These are phyloP conservation scores for Bryoerythrophyllum caledonicum DNA, from an alignment of 225 moss, liverwort and hornwort species.

Conservation along the genomic window DNA sequence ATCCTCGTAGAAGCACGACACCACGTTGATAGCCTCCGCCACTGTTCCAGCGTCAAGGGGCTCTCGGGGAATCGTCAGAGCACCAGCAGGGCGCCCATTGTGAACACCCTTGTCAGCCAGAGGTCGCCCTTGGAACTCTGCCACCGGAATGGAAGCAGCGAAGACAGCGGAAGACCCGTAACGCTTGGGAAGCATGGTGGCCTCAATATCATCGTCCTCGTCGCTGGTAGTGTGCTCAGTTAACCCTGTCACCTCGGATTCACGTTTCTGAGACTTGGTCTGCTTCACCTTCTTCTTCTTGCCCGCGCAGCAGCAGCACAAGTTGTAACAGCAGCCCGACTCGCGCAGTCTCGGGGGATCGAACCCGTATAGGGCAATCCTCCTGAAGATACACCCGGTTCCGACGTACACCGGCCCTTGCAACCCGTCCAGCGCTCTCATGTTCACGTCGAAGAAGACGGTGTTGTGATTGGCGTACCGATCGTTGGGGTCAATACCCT, in stretches of 20 bases:
- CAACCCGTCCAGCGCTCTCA: slow-evolving; percentile 74
- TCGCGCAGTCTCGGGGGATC: slow-evolving; percentile 62
- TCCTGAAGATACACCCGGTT: slow-evolving; percentile 72
- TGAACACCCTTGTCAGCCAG: slow-evolving; percentile 71
- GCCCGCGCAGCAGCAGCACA: slow-evolving; percentile 50
- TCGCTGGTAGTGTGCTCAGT: slow-evolving; percentile 62
- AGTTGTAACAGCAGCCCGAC: slow-evolving; percentile 32
- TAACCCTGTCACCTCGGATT: slow-evolving; percentile 44
- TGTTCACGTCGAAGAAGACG: slow-evolving; percentile 80
- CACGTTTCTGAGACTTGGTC: slow-evolving; percentile 44
- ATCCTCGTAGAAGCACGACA: slow-evolving; percentile 95
- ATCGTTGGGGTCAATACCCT: slow-evolving; percentile 83
- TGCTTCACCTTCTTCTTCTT: slow-evolving; percentile 47
- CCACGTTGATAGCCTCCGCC: slow-evolving; percentile 91
- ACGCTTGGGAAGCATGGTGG: slow-evolving; percentile 78
- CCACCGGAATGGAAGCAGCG: slow-evolving; percentile 70
- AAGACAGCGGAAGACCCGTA: slow-evolving; percentile 74
- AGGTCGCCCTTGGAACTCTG: slow-evolving; percentile 85
- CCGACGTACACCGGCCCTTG: slow-evolving; percentile 86
- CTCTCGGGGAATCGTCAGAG: slow-evolving; percentile 77
- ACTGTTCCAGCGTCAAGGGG: slow-evolving; percentile 89
- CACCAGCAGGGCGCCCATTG: slow-evolving; percentile 75
- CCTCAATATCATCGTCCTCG: slow-evolving; percentile 65
- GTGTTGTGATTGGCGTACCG: slow-evolving; percentile 82
- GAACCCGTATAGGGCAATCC: slow-evolving; percentile 74